Evolutionary conservation across 257 asterid species (phyloP).

Genomic region (Eucommia ulmoides): DNA sequence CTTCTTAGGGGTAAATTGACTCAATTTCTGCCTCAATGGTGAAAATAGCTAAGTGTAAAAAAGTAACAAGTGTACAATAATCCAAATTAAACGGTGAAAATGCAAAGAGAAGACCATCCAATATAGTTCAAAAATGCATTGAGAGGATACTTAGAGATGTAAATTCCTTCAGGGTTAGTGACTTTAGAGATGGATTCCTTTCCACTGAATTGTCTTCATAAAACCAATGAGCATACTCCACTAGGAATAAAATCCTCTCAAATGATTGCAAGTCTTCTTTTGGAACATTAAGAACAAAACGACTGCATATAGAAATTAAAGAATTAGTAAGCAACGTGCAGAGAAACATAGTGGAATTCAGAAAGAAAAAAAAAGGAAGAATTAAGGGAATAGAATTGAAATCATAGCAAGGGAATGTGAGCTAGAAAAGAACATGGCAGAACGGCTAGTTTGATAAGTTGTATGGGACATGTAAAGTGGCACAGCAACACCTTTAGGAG

Average conservation of each 20-base stretch:
- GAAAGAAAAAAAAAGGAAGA: not conserved
- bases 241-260: slow-evolving; percentile 95
- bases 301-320: slow-evolving; percentile 39
- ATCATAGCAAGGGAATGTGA: not conserved
- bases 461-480: not conserved
- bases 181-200: slow-evolving; percentile 85
- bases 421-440: not conserved
- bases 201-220: slow-evolving; percentile 95
- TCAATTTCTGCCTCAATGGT: no score
- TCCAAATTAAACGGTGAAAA: no score
- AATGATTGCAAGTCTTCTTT: slow-evolving; percentile 96
- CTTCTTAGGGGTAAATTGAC: no score
- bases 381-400: not conserved
- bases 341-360: not conserved
- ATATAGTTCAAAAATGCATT: no score
- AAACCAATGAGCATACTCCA: slow-evolving; percentile 97
- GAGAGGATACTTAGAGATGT: slow-evolving; percentile 87
- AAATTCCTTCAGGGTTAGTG: slow-evolving; percentile 85
- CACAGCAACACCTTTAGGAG: not conserved
- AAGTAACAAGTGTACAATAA: no score
- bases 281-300: slow-evolving; percentile 93
- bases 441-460: no score
- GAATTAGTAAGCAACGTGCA: slow-evolving; percentile 1
- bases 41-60: no score
- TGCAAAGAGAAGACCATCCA: no score